Conservation (phyloP, 1,139 yeast species). For the Sugiyamaella paludigena region DNA sequence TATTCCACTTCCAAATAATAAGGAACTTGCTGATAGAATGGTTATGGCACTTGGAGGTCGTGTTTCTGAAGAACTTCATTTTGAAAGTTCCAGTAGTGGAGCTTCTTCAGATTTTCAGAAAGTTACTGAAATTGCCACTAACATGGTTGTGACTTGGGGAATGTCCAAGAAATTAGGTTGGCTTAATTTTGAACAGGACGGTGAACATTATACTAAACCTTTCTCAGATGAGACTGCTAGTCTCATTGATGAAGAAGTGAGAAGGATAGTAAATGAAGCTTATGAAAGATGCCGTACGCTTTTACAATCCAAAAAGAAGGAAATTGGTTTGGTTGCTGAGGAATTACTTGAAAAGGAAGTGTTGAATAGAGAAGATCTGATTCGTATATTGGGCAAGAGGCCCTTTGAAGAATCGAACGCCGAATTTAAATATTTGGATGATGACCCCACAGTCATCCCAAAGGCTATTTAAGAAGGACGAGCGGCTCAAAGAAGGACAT, state of each 20-base stretch:
- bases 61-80: slow-evolving; percentile 90
- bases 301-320: slow-evolving; percentile 61
- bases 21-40: slow-evolving; percentile 83
- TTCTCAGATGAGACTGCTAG: slow-evolving; percentile 85
- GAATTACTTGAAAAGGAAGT: slow-evolving; percentile 81
- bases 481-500: no score
- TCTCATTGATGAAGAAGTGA: slow-evolving; percentile 77
- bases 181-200: slow-evolving; percentile 69
- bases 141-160: slow-evolving; percentile 89
- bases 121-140: slow-evolving; percentile 85
- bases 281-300: slow-evolving; percentile 65
- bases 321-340: slow-evolving; percentile 83
- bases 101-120: slow-evolving; percentile 96
- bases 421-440: slow-evolving; percentile 71
- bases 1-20: slow-evolving; percentile 72
- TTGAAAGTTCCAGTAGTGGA: slow-evolving; percentile 87
- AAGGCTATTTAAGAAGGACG: slow-evolving; percentile 7
- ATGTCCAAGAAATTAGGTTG: slow-evolving; percentile 87
- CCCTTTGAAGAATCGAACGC: slow-evolving; percentile 86
- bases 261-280: slow-evolving; percentile 75
- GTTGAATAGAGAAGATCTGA: slow-evolving; percentile 86
- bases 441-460: slow-evolving; percentile 8
- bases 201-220: slow-evolving; percentile 65
- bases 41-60: slow-evolving; percentile 97
- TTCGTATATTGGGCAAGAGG: slow-evolving; percentile 79